Base-by-base conservation (phyloP, 352 stramenopile species). In the Pythium oligandrum region DNA sequence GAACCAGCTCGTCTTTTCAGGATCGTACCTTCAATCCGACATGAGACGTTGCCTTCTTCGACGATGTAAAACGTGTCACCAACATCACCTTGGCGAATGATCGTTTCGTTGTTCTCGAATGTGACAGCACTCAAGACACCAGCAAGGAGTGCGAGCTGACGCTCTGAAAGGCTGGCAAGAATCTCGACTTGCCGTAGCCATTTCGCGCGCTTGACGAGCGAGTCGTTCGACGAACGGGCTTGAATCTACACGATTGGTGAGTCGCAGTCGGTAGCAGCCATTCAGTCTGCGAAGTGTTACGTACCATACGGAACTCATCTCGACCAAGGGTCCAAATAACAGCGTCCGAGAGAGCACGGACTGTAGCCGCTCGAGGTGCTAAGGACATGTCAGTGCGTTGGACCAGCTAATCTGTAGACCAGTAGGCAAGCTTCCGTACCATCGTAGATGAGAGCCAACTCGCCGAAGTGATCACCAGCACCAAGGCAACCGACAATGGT, bases 361-460 rank as follows among this genome's bases (percentile, higher is more conserved):
- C 96, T 0, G 88, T 96, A 6, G 93, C 93, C 5, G 90, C 90
- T 38, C 93, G 83, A 9, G 92, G 93, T 51, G 71, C 90, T 93
- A 33, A 47, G 17, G 17, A 26, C 17, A 26, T 26, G 17, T 26
- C 17, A 26, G 17, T 26, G 17, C 17, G 17, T 26, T 26, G 17
- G 17, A 26, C 17, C 17, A 26, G 17, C 17, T 26, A 26, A 26
- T 26, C 17, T 26, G 17, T 26, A 26, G 17, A 26, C 17, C 17
- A 26, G 17, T 26, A 26, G 17, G 17, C 17, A 26, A 26, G 17
- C 17, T 26, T 26, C 17, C 65, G 46, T 63, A 84, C 75, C 75
- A 45, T 90, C 77, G 49, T 90, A 90, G 57, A 98, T 96, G 32
- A 98, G 72, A 2, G 82, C 83, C 33, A 98, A 73, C 59, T 97